Evolutionary conservation across 371 early-diverging fungal genomes (phyloP).

Genomic region (Mortierella sp.): DNA sequence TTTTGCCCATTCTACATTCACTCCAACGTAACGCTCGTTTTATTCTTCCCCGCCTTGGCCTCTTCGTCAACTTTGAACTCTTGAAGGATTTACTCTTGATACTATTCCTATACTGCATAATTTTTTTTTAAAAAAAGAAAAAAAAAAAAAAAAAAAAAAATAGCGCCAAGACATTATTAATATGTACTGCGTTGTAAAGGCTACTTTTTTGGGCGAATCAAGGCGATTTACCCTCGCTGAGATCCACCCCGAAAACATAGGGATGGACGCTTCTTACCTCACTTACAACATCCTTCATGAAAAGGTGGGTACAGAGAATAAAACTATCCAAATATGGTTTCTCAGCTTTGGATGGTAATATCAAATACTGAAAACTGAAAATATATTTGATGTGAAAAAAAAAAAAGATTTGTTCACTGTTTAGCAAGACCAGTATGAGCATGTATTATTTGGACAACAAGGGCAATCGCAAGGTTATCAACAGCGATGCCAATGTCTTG

Average conservation of each 20-base stretch:
- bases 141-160: too few relatives aligned
- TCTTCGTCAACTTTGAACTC: too few relatives aligned
- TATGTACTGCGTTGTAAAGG: conserved; percentile 52
- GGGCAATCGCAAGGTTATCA: conserved; percentile 22
- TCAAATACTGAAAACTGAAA: neutral
- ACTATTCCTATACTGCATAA: neutral
- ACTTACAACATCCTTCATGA: conserved; percentile 28
- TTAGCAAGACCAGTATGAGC: conserved; percentile 26
- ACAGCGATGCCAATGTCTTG: conserved; percentile 32
- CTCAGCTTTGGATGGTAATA: neutral
- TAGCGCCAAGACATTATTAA: neutral
- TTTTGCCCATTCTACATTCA: neutral
- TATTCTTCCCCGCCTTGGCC: too few relatives aligned
- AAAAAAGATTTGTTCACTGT: conserved; percentile 33
- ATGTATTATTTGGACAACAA: conserved; percentile 38
- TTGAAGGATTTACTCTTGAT: neutral
- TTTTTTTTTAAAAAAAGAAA: neutral
- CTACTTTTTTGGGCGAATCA: conserved; percentile 35
- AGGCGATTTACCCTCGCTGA: conserved; percentile 48
- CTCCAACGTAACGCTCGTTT: too few relatives aligned
- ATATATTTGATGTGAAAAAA: neutral
- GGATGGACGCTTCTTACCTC: conserved; percentile 21
- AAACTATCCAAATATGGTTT: too few relatives aligned
- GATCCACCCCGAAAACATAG: conserved; percentile 35
- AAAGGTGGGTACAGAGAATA: conserved; percentile 23